A percentile compares a stretch with the other conserved stretches of the same genome.
Conservation (phyloP, 2,329 filamentous ascomycete genomes). For the Colletotrichum paranaense region DNA sequence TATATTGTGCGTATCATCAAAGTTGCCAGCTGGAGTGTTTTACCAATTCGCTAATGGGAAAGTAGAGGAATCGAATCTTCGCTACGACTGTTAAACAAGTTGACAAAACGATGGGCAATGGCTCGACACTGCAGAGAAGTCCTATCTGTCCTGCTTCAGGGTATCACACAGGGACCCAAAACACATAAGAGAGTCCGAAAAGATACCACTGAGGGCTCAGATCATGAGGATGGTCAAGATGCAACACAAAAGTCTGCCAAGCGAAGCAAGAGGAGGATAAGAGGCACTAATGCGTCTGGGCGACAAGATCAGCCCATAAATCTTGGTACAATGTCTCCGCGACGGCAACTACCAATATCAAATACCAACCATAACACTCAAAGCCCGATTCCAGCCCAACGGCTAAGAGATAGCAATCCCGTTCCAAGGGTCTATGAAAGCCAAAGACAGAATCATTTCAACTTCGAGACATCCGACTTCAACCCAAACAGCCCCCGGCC, state of each 20-base stretch:
- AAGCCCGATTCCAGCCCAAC: not conserved
- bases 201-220: not conserved
- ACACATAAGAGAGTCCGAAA: not conserved
- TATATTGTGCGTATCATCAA: not conserved
- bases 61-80: slow-evolving; percentile 8
- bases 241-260: not conserved
- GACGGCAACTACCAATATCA: not conserved
- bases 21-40: not conserved
- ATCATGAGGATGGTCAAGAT: not conserved
- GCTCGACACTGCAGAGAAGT: slow-evolving; percentile 30
- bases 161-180: not conserved
- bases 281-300: not conserved
- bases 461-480: too few species aligned
- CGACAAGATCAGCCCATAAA: not conserved
- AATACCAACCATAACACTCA: not conserved
- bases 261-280: not conserved
- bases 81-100: not conserved
- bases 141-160: slow-evolving; percentile 11
- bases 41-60: not conserved
- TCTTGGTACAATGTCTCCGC: not conserved
- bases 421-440: not conserved
- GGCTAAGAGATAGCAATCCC: not conserved
- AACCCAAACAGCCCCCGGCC: not conserved
- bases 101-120: slow-evolving; percentile 22
- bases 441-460: not conserved